phyloP scores from a whole-genome alignment of 345 rosid genomes.

The Euphorbia tirucalli region DNA sequence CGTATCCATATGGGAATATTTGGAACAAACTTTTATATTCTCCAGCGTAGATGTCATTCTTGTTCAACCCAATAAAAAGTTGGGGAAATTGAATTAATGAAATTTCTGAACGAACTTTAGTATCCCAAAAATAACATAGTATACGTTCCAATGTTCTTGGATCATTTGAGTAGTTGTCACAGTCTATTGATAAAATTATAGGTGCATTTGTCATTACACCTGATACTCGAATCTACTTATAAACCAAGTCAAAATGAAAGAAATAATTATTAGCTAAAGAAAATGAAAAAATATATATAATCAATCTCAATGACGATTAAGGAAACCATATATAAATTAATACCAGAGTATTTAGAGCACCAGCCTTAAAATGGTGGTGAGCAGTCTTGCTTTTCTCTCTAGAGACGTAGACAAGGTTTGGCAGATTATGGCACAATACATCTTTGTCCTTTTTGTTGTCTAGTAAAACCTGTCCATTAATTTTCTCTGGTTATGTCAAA shows the following conservation, averaged over 20 bases:
- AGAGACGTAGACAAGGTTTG: conserved; percentile 66
- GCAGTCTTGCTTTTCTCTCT: conserved; percentile 53
- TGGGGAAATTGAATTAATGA: conserved; percentile 75
- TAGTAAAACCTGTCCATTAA: conserved; percentile 39
- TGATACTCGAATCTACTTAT: conserved; percentile 63
- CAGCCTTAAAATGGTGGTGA: conserved; percentile 71
- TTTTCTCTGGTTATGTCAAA: background rate
- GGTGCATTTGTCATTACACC: conserved; percentile 66
- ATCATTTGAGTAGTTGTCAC: conserved; percentile 78
- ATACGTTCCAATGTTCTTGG: conserved; percentile 49
- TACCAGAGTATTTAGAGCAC: conserved; percentile 77
- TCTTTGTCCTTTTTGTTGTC: conserved; percentile 47
- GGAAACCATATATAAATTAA: background rate
- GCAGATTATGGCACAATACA: conserved; percentile 32
- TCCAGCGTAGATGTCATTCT: conserved; percentile 51
- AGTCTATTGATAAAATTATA: conserved; percentile 61
- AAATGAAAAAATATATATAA: background rate
- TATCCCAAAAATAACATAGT: conserved; percentile 52
- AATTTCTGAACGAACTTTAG: conserved; percentile 20
- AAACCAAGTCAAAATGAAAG: background rate
- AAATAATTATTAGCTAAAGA: background rate
- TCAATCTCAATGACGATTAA: background rate
- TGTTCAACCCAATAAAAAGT: conserved; percentile 45
- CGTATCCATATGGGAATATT: conserved; percentile 46
- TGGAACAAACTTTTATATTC: conserved; percentile 39